phyloP scores from a whole-genome alignment of 2,329 filamentous ascomycete genomes.

The Pleomassaria siparia region DNA sequence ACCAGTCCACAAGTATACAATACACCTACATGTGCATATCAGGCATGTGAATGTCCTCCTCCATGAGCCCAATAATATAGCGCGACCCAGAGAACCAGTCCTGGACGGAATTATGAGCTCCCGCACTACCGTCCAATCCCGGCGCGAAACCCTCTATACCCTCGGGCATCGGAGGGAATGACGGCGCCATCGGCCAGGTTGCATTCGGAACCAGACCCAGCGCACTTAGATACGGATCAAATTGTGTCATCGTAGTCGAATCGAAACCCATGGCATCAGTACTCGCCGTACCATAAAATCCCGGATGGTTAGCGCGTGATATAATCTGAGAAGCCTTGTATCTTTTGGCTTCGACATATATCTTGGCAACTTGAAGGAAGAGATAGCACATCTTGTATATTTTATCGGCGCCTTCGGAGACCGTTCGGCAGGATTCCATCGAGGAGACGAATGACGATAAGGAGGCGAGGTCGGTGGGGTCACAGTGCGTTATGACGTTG shows the following conservation, averaged over 20 bases:
- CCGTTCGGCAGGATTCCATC: slow-evolving; percentile 53
- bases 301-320: not conserved
- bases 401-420: slow-evolving; percentile 62
- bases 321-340: slow-evolving; percentile 40
- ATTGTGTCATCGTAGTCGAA: slow-evolving; percentile 41
- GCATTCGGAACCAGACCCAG: slow-evolving; percentile 60
- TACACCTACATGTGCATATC: slow-evolving; percentile 18
- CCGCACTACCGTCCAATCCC: slow-evolving; percentile 2
- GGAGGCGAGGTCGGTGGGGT: slow-evolving; percentile 54
- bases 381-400: slow-evolving; percentile 64
- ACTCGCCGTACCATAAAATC: not conserved
- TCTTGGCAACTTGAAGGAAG: slow-evolving; percentile 61
- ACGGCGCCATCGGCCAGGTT: slow-evolving; percentile 22
- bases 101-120: slow-evolving; percentile 51
- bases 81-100: slow-evolving; percentile 69
- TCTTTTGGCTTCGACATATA: slow-evolving; percentile 63
- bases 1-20: not conserved
- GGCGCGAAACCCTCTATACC: slow-evolving; percentile 7
- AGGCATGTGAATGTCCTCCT: slow-evolving; percentile 55
- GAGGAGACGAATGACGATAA: slow-evolving; percentile 60
- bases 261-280: slow-evolving; percentile 12
- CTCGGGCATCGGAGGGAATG: not conserved
- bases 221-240: slow-evolving; percentile 66
- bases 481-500: slow-evolving; percentile 55
- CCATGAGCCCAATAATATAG: slow-evolving; percentile 65